Conservation (phyloP, 352 stramenopile genomes). For the Phytophthora colocasiae region DNA sequence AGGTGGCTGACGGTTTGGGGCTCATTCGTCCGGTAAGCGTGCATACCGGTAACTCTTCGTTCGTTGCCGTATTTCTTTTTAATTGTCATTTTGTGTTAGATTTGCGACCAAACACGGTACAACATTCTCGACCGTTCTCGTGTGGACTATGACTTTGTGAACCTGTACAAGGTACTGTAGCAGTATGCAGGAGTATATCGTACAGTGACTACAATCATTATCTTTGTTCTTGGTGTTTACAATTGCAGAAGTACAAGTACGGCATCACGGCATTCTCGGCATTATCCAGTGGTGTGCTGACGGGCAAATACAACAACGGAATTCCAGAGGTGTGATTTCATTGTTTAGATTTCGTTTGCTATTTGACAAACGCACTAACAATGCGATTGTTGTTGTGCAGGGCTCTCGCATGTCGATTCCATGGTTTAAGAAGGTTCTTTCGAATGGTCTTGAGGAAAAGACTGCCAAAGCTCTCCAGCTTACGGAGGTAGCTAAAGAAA, state of each 20-base stretch:
- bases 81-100: constrained; percentile 11
- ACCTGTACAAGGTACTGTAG: constrained; percentile 45
- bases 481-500: constrained; percentile 46
- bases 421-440: constrained; percentile 38
- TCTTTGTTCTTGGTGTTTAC: not conserved
- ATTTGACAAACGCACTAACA: no score
- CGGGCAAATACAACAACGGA: constrained; percentile 74
- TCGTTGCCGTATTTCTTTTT: not conserved
- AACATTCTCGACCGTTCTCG: constrained; percentile 72
- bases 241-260: constrained; percentile 67
- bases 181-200: constrained; percentile 14
- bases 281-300: constrained; percentile 63
- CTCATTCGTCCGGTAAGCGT: constrained; percentile 52
- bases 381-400: constrained; percentile 1
- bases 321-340: constrained; percentile 34
- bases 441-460: constrained; percentile 47
- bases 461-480: constrained; percentile 40
- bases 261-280: constrained; percentile 70
- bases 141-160: constrained; percentile 72
- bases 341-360: not conserved
- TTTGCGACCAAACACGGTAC: constrained; percentile 75
- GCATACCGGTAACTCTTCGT: not conserved
- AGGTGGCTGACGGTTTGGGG: constrained; percentile 55
- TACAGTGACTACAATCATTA: not conserved
- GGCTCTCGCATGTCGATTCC: constrained; percentile 59